Evolutionary conservation across 2,329 filamentous ascomycete species (phyloP), one percentile per base, ranked within the genome.

Genomic region (Phoma sp.): DNA sequence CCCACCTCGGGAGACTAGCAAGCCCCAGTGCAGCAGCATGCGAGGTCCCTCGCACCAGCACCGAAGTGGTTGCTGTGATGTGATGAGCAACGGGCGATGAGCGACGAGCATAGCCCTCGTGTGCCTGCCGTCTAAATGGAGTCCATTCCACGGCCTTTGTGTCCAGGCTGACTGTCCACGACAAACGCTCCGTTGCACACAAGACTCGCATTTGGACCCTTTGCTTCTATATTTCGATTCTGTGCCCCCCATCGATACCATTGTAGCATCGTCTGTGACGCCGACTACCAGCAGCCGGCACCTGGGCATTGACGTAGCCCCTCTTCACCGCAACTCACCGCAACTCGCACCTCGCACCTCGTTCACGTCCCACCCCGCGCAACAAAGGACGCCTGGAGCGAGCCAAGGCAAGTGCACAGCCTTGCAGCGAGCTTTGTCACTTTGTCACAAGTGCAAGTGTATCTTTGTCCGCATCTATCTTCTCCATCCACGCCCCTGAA

Each of bases 181-280:
- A 46, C 39, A 47, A 56, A 47, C 39, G 43, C 33, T 52, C 47
- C 24, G 48, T 57, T 29, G 47, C 52, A 55, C 52, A 55, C 39
- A 46, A 6, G 32, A 33, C 22, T 38, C 27, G 38, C 32, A 32
- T n/a, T 41, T 27, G 32, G 37, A 17, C 41, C 47, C 37, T 43
- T 47, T 51, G 43, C 46, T 57, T 47, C 39, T 57, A 43, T 57
- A 51, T 48, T 51, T 57, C 48, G 54, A 48, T 52, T 57, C 39
- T 56, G 54, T 57, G 43, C 33, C 39, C 54, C 54, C 54, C 37
- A 31, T 47, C 39, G 38, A 48, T 48, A 33, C 43, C 48, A 51
- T 51, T 38, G 47, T 47, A 51, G 48, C 53, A 56, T 47, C 47
- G 37, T 47, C 47, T 51, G 43, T 37, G 31, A 43, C 52, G 45